Evolutionary conservation across 495 filamentous ascomycete species (phyloP).

Genomic region (Amniculicola lignicola): DNA sequence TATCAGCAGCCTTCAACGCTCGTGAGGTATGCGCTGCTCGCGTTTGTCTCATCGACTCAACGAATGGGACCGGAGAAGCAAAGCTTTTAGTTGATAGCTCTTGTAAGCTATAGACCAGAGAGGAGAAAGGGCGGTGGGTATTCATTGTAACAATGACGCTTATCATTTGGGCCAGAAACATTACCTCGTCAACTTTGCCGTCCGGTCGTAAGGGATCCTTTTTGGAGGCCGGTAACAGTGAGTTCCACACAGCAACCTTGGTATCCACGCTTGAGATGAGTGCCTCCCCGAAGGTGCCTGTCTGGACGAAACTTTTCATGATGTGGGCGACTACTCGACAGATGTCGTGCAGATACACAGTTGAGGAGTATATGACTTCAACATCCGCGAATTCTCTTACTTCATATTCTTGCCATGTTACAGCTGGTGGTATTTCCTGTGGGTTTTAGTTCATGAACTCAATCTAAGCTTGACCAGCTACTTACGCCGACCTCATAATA

Average conservation of each 20-base stretch:
- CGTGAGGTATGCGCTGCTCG: slow-evolving; percentile 19
- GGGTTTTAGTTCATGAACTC: no score
- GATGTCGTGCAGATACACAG: slow-evolving; percentile 23
- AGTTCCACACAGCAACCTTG: slow-evolving; percentile 23
- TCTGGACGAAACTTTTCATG: slow-evolving; percentile 2
- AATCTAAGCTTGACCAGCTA: no score
- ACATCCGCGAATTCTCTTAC: slow-evolving; percentile 23
- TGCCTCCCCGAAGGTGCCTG: slow-evolving; percentile 6
- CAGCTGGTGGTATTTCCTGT: slow-evolving; percentile 23
- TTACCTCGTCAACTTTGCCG: slow-evolving; percentile 27
- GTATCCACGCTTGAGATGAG: slow-evolving; percentile 13
- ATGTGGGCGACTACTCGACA: slow-evolving; percentile 4
- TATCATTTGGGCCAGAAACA: slow-evolving; percentile 27
- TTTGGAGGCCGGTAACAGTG: slow-evolving; percentile 26
- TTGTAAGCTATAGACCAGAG: slow-evolving; percentile 17
- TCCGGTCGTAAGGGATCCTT: slow-evolving; percentile 21
- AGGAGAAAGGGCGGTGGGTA: slow-evolving; percentile 25
- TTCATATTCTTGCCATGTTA: slow-evolving; percentile 21
- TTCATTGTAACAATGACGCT: slow-evolving; percentile 4
- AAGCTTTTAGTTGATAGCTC: slow-evolving; percentile 21
- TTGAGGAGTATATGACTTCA: slow-evolving; percentile 28
- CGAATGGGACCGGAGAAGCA: slow-evolving; percentile 12
- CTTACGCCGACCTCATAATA: slow-evolving; percentile 23
- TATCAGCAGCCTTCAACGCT: slow-evolving; percentile 25
- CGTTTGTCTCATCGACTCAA: slow-evolving; percentile 1